Conservation (phyloP, 2,329 filamentous ascomycete genomes). For the Magnaporthiopsis rhizophila region DNA sequence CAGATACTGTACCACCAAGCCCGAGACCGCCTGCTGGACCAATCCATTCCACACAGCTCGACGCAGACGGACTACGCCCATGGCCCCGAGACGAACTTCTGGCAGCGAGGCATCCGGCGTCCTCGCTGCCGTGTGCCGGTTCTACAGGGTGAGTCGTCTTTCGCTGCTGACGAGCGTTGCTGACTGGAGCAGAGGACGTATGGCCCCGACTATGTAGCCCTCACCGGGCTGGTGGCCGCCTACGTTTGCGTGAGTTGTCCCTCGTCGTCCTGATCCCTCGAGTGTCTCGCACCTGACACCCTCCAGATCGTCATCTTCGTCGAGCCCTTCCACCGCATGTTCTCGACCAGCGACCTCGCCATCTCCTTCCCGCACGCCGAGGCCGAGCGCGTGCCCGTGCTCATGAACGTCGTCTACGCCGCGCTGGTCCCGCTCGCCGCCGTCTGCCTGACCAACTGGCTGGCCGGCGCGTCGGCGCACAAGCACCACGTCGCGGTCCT, state of each 20-base stretch:
- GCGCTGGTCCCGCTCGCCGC: slow-evolving; percentile 61
- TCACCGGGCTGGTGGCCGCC: slow-evolving; percentile 58
- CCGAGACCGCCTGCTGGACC: too few relatives aligned
- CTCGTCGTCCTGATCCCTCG: too few relatives aligned
- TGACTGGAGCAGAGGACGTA: slow-evolving; percentile 58
- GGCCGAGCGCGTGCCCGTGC: slow-evolving; percentile 73
- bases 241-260: slow-evolving; percentile 50
- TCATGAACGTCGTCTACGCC: slow-evolving; percentile 73
- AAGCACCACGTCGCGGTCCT: slow-evolving; percentile 83
- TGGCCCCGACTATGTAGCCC: slow-evolving; percentile 78
- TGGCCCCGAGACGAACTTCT: slow-evolving; percentile 24
- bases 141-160: slow-evolving; percentile 36
- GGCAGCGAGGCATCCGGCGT: slow-evolving; percentile 16
- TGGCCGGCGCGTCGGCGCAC: slow-evolving; percentile 56
- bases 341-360: slow-evolving; percentile 74
- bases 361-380: slow-evolving; percentile 84
- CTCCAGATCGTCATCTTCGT: slow-evolving; percentile 57
- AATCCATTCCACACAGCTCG: slow-evolving; percentile 7
- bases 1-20: too few relatives aligned
- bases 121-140: slow-evolving; percentile 28
- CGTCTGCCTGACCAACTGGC: slow-evolving; percentile 57
- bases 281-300: slow-evolving; percentile 14
- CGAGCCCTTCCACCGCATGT: slow-evolving; percentile 90
- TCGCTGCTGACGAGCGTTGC: background rate
- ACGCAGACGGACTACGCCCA: slow-evolving; percentile 36